Percentiles rank a stretch among this genome's conserved stretches.
phyloP scores from a whole-genome alignment of 805 yeast species.

The Suhomyces xylopsoci region DNA sequence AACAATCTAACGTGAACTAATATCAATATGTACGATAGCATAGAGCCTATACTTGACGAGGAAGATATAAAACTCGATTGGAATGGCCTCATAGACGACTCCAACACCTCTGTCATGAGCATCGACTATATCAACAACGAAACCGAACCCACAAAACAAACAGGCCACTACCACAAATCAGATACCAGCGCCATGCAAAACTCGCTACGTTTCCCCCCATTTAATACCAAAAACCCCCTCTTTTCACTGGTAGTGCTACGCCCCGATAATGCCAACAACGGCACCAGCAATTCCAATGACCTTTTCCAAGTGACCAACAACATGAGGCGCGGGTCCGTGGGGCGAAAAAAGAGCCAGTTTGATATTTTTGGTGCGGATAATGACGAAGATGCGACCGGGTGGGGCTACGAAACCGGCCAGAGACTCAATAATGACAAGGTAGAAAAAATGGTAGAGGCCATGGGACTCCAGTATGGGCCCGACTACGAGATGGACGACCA shows the following conservation, averaged over 20 bases:
- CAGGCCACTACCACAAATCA: not conserved
- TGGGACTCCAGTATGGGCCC: conserved; percentile 17
- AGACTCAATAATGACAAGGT: conserved; percentile 34
- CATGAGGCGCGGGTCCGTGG: not conserved
- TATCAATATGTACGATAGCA: not conserved
- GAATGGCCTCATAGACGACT: conserved; percentile 12
- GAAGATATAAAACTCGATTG: conserved; percentile 21
- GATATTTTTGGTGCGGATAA: conserved; percentile 9
- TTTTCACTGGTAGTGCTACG: not conserved
- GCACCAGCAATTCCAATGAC: conserved; percentile 18
- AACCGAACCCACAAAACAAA: conserved; percentile 1
- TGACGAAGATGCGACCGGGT: conserved; percentile 11
- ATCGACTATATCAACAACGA: conserved; percentile 4
- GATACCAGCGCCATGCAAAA: not conserved
- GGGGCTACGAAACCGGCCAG: conserved; percentile 13
- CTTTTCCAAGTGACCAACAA: conserved; percentile 27
- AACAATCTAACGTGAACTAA: not conserved
- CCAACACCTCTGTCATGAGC: not conserved
- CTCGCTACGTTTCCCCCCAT: not conserved
- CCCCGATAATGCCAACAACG: not conserved
- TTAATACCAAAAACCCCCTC: not conserved
- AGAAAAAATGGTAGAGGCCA: conserved; percentile 32
- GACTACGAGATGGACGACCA: conserved; percentile 32
- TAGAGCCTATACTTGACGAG: conserved; percentile 7
- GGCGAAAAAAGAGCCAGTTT: conserved; percentile 1